phyloP scores from a whole-genome alignment of 306 rosid genomes.

The Macrotyloma uniflorum region DNA sequence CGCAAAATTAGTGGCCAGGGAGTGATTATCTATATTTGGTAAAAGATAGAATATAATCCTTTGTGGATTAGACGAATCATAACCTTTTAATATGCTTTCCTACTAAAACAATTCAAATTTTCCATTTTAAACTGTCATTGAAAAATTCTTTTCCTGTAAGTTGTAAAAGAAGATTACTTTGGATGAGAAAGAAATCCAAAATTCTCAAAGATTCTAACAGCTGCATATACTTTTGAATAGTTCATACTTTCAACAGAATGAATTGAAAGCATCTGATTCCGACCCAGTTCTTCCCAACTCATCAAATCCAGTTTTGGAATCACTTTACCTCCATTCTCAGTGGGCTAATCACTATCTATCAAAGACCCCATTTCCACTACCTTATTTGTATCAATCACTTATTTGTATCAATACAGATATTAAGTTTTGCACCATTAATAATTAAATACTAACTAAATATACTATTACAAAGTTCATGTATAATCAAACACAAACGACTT shows the following conservation, averaged over 20 bases:
- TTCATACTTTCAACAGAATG: constrained; percentile 43
- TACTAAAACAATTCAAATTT: constrained; percentile 12
- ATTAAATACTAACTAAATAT: not conserved
- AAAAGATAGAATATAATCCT: constrained; percentile 22
- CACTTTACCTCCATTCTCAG: constrained; percentile 46
- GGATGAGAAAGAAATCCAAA: constrained; percentile 8
- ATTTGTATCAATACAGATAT: constrained; percentile 1
- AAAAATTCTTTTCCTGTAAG: constrained; percentile 37
- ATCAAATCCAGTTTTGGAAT: constrained; percentile 43
- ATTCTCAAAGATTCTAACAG: constrained; percentile 44
- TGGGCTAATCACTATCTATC: constrained; percentile 37
- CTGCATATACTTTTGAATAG: constrained; percentile 44
- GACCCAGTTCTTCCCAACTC: constrained; percentile 22
- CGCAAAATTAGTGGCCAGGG: not conserved
- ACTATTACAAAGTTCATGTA: constrained; percentile 17
- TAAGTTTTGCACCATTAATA: constrained; percentile 20
- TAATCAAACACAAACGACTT: constrained; percentile 28
- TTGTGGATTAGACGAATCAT: constrained; percentile 30
- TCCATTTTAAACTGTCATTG: constrained; percentile 27
- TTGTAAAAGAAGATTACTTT: constrained; percentile 45
- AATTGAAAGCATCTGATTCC: constrained; percentile 64
- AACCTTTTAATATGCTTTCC: constrained; percentile 40
- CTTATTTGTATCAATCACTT: not conserved
- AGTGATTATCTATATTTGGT: not conserved
- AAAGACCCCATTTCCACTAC: constrained; percentile 33